Conservation (phyloP, 306 rosid species). For the Acacia crassicarpa region DNA sequence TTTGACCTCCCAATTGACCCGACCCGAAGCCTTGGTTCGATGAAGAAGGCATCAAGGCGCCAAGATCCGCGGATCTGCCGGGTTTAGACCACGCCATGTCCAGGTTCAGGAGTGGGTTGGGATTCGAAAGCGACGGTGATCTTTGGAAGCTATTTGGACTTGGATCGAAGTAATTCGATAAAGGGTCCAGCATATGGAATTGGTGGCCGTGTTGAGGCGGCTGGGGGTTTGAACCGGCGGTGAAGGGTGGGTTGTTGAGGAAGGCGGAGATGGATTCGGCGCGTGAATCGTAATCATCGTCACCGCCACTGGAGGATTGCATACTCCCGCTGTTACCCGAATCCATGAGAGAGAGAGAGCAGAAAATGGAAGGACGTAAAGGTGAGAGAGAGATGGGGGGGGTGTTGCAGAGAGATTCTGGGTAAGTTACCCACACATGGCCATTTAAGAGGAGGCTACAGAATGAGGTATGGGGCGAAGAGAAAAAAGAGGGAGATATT, state of each 20-base stretch:
- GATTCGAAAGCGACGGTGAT: slow-evolving; percentile 32
- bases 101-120: slow-evolving; percentile 39
- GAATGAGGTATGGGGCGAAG: slow-evolving; percentile 36
- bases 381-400: background rate
- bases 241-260: slow-evolving; percentile 37
- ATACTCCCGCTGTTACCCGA: slow-evolving; percentile 88
- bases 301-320: slow-evolving; percentile 92
- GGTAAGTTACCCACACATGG: slow-evolving; percentile 17
- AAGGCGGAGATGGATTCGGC: slow-evolving; percentile 58
- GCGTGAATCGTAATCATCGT: slow-evolving; percentile 88
- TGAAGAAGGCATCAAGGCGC: slow-evolving; percentile 28
- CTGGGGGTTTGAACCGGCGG: slow-evolving; percentile 10
- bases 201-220: slow-evolving; percentile 2
- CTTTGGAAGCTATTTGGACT: slow-evolving; percentile 41
- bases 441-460: slow-evolving; percentile 33
- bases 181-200: slow-evolving; percentile 49
- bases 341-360: slow-evolving; percentile 51
- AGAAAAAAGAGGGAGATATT: slow-evolving; percentile 12
- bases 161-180: slow-evolving; percentile 54
- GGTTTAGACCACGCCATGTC: slow-evolving; percentile 63
- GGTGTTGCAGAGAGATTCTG: slow-evolving; percentile 32
- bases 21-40: slow-evolving; percentile 43
- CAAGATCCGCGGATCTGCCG: slow-evolving; percentile 57
- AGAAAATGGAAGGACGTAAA: slow-evolving; percentile 38
- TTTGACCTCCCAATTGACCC: slow-evolving; percentile 41